A percentile compares a stretch with the other conserved stretches of the same genome.
Conservation (phyloP, 1,284 basidiomycete genomes). For the Malassezia vespertilionis region DNA sequence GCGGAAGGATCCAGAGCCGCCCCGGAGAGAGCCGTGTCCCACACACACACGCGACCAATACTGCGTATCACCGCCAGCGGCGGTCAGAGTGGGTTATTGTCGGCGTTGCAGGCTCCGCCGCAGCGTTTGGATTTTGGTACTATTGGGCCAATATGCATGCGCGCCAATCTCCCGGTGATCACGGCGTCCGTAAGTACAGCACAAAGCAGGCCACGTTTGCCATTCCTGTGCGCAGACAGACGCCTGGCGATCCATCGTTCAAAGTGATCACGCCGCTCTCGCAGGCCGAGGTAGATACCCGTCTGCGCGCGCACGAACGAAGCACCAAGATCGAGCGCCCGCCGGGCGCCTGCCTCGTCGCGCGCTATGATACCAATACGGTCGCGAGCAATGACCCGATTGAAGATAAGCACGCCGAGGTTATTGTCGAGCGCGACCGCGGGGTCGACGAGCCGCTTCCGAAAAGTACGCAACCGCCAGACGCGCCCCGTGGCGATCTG, state of each 20-base stretch:
- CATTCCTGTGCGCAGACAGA: conserved; percentile 27
- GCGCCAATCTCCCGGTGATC: conserved; percentile 19
- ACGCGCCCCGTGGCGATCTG: conserved; percentile 25
- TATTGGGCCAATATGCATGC: conserved; percentile 38
- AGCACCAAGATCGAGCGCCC: conserved; percentile 37
- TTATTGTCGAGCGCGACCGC: conserved; percentile 42
- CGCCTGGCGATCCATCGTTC: conserved; percentile 23
- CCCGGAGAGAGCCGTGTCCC: no score
- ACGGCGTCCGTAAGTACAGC: conserved; percentile 18
- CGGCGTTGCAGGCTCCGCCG: conserved; percentile 38
- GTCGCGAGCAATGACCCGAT: conserved; percentile 42
- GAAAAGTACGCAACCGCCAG: not conserved
- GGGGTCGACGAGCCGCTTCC: conserved; percentile 19
- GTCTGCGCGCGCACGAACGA: conserved; percentile 34
- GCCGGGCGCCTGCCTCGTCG: conserved; percentile 34
- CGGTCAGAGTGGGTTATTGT: conserved; percentile 42
- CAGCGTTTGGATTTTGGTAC: conserved; percentile 42
- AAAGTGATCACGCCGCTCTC: conserved; percentile 39
- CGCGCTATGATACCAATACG: conserved; percentile 43
- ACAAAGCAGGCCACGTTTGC: conserved; percentile 28
- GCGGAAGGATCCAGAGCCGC: no score
- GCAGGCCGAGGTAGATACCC: conserved; percentile 33
- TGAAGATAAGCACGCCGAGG: conserved; percentile 43
- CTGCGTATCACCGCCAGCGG: conserved; percentile 31
- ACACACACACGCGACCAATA: no score